These are phyloP conservation scores for Cyclostephanos invisitatus DNA, from an alignment of 108 stramenopile genomes.

Conservation along the genomic window DNA sequence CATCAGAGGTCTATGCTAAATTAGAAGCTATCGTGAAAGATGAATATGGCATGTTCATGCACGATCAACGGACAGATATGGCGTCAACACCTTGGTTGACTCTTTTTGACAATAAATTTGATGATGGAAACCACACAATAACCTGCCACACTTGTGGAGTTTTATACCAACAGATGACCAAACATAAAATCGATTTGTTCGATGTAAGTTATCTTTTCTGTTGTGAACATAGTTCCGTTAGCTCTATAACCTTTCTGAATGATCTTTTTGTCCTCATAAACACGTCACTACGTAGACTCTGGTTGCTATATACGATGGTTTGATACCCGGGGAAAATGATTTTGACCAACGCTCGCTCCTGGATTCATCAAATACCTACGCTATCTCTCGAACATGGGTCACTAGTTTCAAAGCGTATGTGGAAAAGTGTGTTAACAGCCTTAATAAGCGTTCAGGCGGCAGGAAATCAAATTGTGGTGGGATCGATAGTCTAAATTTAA, in stretches of 20 bases:
- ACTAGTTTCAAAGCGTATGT: constrained; percentile 34
- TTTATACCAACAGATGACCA: constrained; percentile 27
- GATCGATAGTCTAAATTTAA: constrained; percentile 15
- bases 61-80: constrained; percentile 8
- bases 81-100: not conserved
- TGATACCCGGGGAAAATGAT: constrained; percentile 36
- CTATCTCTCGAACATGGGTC: constrained; percentile 38
- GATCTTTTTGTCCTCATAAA: not conserved
- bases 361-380: constrained; percentile 13
- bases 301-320: constrained; percentile 28
- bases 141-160: constrained; percentile 21
- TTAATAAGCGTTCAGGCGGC: not conserved
- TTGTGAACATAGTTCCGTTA: not conserved
- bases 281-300: constrained; percentile 10
- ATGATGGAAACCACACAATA: constrained; percentile 11
- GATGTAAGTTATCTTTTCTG: constrained; percentile 10
- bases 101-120: constrained; percentile 1
- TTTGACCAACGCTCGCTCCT: constrained; percentile 4
- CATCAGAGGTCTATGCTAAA: constrained; percentile 45
- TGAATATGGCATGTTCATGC: constrained; percentile 35
- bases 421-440: constrained; percentile 19
- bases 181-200: constrained; percentile 22
- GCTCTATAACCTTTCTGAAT: not conserved
- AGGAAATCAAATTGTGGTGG: constrained; percentile 17
- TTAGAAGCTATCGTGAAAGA: constrained; percentile 36